These are phyloP conservation scores for Claviceps arundinis DNA, from an alignment of 2,329 filamentous ascomycete genomes.

Conservation along the genomic window DNA sequence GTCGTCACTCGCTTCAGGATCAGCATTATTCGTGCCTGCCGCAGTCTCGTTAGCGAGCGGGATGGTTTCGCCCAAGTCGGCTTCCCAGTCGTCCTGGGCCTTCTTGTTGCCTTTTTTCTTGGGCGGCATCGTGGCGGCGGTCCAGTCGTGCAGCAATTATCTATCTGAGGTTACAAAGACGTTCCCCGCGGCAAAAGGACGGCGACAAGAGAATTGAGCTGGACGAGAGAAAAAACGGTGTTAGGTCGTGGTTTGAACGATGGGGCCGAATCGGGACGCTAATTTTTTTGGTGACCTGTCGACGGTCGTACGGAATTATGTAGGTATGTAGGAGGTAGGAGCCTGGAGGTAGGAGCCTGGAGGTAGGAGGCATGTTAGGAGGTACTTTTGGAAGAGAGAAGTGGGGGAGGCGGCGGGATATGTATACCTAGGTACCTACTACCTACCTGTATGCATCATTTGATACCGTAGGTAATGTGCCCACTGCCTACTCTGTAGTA, in stretches of 20 bases:
- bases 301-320: too few relatives aligned
- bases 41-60: conserved; percentile 42
- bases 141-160: conserved; percentile 1
- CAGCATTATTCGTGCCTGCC: conserved; percentile 27
- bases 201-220: background rate
- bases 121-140: conserved; percentile 57
- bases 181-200: background rate
- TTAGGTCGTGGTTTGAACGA: background rate
- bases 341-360: too few relatives aligned
- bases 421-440: too few relatives aligned
- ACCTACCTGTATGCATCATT: background rate
- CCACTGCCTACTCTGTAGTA: too few relatives aligned
- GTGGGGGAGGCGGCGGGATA: too few relatives aligned
- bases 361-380: too few relatives aligned
- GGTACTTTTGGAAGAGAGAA: too few relatives aligned
- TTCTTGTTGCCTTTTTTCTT: conserved; percentile 88
- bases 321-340: too few relatives aligned
- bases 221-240: background rate
- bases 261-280: background rate
- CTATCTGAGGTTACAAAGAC: background rate
- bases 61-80: conserved; percentile 70
- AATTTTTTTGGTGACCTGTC: background rate
- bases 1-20: conserved; percentile 33
- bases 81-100: conserved; percentile 85
- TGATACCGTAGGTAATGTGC: too few relatives aligned